Base-by-base conservation (phyloP, 2,329 filamentous ascomycete genomes). In the Tolypocladium pustulatum region DNA sequence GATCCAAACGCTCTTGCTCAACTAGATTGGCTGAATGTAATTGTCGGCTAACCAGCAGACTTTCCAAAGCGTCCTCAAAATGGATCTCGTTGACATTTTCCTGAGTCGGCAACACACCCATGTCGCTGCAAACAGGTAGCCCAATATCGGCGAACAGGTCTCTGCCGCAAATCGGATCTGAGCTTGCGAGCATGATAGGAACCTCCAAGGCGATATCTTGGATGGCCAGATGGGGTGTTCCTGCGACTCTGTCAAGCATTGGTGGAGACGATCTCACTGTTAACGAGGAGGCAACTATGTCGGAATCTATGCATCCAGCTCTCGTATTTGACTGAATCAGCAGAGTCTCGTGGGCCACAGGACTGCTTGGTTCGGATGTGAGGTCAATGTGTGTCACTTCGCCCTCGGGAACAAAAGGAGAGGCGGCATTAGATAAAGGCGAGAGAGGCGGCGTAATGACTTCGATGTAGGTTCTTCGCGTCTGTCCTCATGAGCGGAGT, bases 321-420 rank as follows among this genome's bases (percentile, higher is more conserved):
- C 57, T 37, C 3, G 60, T 15, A 13, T 51, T 55, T 38, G 58
- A 55, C 52, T 65, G 52, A 8, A 66, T 20, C 37, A 57, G 53
- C 12, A 57, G 32, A 51, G 58, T 53, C 1, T 46, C 27, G 1
- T 32, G 4, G 4, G 59, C 54, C 8, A 53, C n/a, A 2, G 70
- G 68, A 27, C 63, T 73, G 17, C 51, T 60, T 15, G 72, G 68
- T 2, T 71, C 70, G 0, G 71, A 71, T 34, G 67, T 67, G 1
- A 69, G 57, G 40, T 71, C 67, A 3, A 74, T 65, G 4, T 63
- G 20, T 7, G 63, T 60, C 30, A 60, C 60, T 0, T 61, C 58
- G 1, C 56, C 43, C 9, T 59, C 49, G 0, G 67, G 69, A n/a
- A 68, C 34, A 55, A 66, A 70, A 0, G 58, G 56, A 9, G 57